Evolutionary conservation across 1,284 basidiomycete genomes (phyloP).

Genomic region (Ustilago lituana): DNA sequence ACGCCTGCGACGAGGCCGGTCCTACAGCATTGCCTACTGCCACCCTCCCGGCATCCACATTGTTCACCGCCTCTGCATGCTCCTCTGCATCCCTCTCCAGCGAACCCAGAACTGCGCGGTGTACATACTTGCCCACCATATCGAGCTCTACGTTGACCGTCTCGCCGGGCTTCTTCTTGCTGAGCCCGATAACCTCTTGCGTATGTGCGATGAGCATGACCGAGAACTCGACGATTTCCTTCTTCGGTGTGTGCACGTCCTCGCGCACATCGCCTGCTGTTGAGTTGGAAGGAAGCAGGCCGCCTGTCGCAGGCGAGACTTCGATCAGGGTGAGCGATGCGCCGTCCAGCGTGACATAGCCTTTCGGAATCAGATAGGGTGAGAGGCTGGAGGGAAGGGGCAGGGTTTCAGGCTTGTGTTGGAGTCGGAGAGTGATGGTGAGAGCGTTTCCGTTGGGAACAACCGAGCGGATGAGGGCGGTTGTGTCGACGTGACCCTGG

Average conservation of each 20-base stretch:
- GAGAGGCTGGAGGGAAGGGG: conserved; percentile 78
- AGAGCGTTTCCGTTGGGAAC: conserved; percentile 86
- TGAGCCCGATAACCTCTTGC: conserved; percentile 64
- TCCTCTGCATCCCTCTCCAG: conserved; percentile 43
- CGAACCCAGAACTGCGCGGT: conserved; percentile 57
- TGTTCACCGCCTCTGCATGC: conserved; percentile 17
- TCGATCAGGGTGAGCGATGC: conserved; percentile 89
- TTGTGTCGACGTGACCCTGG: conserved; percentile 82
- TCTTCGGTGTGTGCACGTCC: conserved; percentile 33
- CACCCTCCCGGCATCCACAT: conserved; percentile 33
- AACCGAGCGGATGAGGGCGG: conserved; percentile 72
- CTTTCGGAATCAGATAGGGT: conserved; percentile 91
- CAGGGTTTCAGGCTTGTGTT: conserved; percentile 45
- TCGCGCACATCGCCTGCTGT: conserved; percentile 43
- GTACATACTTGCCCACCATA: conserved; percentile 67
- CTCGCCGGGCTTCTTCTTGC: conserved; percentile 61
- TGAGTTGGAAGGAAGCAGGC: conserved; percentile 49
- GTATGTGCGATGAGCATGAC: conserved; percentile 67
- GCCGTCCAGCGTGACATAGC: conserved; percentile 94
- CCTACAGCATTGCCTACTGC: conserved; percentile 25
- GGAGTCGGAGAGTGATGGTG: conserved; percentile 77
- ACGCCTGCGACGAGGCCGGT: conserved; percentile 33
- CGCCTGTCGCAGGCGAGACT: conserved; percentile 70
- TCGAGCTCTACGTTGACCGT: conserved; percentile 66
- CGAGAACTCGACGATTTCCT: conserved; percentile 63